Evolutionary conservation across 768 basidiomycete genomes (phyloP).

Genomic region (Antrodiella citrinella): DNA sequence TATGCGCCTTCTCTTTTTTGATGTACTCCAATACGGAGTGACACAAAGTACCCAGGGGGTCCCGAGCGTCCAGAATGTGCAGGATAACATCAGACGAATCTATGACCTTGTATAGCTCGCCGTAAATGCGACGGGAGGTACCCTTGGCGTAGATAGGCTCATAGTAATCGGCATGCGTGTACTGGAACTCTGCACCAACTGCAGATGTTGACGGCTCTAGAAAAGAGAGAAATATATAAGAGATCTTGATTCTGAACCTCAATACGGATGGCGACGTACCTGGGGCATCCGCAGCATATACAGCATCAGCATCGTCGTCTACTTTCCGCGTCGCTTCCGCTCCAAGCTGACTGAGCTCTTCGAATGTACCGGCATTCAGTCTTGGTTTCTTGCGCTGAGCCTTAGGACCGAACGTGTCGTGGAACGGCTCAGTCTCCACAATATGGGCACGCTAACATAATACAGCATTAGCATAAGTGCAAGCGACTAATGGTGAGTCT

Average conservation of each 20-base stretch:
- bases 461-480: background rate
- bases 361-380: constrained; percentile 84
- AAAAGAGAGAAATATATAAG: background rate
- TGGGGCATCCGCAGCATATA: constrained; percentile 31
- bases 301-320: constrained; percentile 32
- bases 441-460: constrained; percentile 73
- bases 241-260: constrained; percentile 8
- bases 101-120: constrained; percentile 98
- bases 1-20: constrained; percentile 94
- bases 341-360: constrained; percentile 72
- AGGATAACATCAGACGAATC: constrained; percentile 97
- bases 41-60: constrained; percentile 93
- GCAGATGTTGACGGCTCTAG: constrained; percentile 43
- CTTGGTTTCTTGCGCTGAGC: constrained; percentile 88
- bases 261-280: constrained; percentile 26
- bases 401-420: constrained; percentile 92
- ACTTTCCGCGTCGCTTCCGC: constrained; percentile 48
- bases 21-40: constrained; percentile 89
- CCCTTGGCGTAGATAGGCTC: constrained; percentile 95
- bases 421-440: constrained; percentile 91
- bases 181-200: constrained; percentile 35
- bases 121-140: constrained; percentile 92
- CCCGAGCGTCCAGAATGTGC: constrained; percentile 91
- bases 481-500: background rate
- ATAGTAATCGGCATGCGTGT: constrained; percentile 73